A percentile compares a stretch with the other conserved stretches of the same genome.
Evolutionary conservation across 352 stramenopile genomes (phyloP).

Genomic region (Globisporangium orthogonon): DNA sequence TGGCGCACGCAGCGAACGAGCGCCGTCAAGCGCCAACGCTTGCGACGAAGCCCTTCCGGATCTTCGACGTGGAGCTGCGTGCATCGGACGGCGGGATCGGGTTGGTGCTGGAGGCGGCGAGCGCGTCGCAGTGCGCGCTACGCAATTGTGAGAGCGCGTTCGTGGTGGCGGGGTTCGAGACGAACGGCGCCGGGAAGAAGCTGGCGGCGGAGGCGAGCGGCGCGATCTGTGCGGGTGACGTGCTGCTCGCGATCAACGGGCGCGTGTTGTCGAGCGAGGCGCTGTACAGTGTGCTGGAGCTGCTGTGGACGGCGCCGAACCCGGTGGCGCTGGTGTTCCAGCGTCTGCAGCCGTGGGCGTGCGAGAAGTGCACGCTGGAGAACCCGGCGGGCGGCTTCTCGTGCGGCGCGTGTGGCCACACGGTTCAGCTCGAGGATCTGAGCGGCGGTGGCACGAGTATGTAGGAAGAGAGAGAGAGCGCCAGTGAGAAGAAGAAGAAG

Average conservation of each 20-base stretch:
- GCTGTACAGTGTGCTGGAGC: slow-evolving; percentile 56
- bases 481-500: no score
- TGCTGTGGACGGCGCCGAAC: slow-evolving; percentile 61
- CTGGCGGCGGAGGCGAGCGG: slow-evolving; percentile 65
- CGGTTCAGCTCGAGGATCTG: slow-evolving; percentile 10
- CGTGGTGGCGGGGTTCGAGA: slow-evolving; percentile 53
- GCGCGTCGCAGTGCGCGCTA: slow-evolving; percentile 3
- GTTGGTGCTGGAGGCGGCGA: slow-evolving; percentile 39
- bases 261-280: slow-evolving; percentile 33
- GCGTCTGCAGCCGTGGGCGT: slow-evolving; percentile 54
- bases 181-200: slow-evolving; percentile 54
- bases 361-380: slow-evolving; percentile 66
- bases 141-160: slow-evolving; percentile 24
- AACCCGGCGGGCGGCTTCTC: slow-evolving; percentile 30
- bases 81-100: slow-evolving; percentile 71
- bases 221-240: slow-evolving; percentile 49
- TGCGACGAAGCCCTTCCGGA: slow-evolving; percentile 17
- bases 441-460: neutral
- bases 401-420: slow-evolving; percentile 53
- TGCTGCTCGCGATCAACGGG: slow-evolving; percentile 57
- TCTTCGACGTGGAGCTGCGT: slow-evolving; percentile 52
- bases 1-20: neutral
- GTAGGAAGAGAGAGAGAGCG: neutral
- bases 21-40: neutral
- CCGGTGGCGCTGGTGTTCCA: slow-evolving; percentile 63